Percentiles rank a stretch among this genome's conserved stretches.
Conservation (phyloP, 495 filamentous ascomycete species). For the Hypoxylon rickii region DNA sequence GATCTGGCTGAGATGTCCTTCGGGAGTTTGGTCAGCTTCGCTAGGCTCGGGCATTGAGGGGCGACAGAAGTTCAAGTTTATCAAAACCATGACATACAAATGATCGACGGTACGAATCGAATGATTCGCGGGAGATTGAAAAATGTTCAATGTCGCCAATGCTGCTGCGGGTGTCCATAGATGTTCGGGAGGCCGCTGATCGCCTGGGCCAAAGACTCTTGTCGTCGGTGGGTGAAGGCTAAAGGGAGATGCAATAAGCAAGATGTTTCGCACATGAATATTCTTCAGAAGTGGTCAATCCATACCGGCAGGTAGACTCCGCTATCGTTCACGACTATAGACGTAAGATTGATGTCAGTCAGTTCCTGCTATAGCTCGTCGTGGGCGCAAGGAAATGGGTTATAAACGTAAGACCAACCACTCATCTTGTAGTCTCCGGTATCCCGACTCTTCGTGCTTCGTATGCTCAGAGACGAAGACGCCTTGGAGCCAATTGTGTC, state of each 20-base stretch:
- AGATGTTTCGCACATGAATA: neutral
- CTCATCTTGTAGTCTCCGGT: conserved; percentile 81
- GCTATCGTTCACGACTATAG: conserved; percentile 90
- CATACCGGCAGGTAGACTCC: conserved; percentile 93
- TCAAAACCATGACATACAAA: conserved; percentile 82
- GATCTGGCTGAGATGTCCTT: conserved; percentile 94
- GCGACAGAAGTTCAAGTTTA: no score
- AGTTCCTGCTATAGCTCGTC: no score
- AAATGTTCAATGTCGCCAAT: conserved; percentile 89
- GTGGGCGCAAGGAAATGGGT: no score
- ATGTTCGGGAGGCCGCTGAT: conserved; percentile 67
- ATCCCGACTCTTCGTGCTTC: conserved; percentile 58
- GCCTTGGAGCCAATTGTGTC: conserved; percentile 60
- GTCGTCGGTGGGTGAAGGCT: conserved; percentile 92
- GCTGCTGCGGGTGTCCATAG: conserved; percentile 68
- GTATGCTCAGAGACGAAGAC: conserved; percentile 66
- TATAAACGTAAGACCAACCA: conserved; percentile 55
- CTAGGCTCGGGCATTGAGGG: no score
- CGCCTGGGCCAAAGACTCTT: conserved; percentile 81
- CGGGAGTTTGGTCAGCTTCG: conserved; percentile 20
- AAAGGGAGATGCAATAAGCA: conserved; percentile 22
- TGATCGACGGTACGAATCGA: conserved; percentile 95
- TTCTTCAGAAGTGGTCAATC: conserved; percentile 1
- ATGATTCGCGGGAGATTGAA: conserved; percentile 95
- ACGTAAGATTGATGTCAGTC: conserved; percentile 12